Percentiles rank a stretch among this genome's conserved stretches.
These are phyloP conservation scores for Aspergillus texensis DNA, from an alignment of 2,329 filamentous ascomycete genomes.

Conservation along the genomic window DNA sequence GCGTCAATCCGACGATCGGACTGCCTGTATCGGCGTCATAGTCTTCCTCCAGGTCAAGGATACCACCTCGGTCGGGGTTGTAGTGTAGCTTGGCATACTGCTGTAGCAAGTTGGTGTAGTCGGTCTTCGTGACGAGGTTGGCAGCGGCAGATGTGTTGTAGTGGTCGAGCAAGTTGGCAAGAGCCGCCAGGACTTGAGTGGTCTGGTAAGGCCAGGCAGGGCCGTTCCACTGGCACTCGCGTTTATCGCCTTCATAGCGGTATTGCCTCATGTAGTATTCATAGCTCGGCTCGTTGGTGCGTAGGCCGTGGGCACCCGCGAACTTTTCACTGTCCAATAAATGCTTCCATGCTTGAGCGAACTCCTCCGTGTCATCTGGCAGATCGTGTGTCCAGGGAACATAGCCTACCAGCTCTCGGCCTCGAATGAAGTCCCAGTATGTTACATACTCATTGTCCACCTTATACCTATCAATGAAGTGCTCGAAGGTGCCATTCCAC, in stretches of 20 bases:
- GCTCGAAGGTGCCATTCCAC: conserved; percentile 48
- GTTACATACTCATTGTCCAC: conserved; percentile 42
- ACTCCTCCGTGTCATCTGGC: conserved; percentile 42
- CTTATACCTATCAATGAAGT: conserved; percentile 50
- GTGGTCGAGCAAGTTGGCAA: conserved; percentile 48
- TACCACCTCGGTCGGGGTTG: conserved; percentile 30
- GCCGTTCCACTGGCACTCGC: conserved; percentile 51
- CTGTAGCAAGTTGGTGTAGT: conserved; percentile 42
- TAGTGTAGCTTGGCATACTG: conserved; percentile 48
- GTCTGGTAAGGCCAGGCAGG: conserved; percentile 50
- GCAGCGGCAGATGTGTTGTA: conserved; percentile 34
- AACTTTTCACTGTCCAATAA: conserved; percentile 39
- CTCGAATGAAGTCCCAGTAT: conserved; percentile 41
- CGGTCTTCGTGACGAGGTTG: conserved; percentile 21
- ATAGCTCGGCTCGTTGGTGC: conserved; percentile 49
- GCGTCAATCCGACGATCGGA: conserved; percentile 46
- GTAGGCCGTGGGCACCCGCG: conserved; percentile 39
- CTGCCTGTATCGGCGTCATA: conserved; percentile 48
- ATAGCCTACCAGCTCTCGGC: conserved; percentile 48
- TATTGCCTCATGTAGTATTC: conserved; percentile 46
- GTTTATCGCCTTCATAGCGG: conserved; percentile 36
- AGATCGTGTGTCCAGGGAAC: conserved; percentile 49
- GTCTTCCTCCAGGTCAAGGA: conserved; percentile 46
- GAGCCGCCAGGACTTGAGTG: conserved; percentile 44
- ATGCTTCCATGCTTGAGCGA: conserved; percentile 31